Conservation (phyloP, 306 rosid species). For the Prinsepia uniflora region DNA sequence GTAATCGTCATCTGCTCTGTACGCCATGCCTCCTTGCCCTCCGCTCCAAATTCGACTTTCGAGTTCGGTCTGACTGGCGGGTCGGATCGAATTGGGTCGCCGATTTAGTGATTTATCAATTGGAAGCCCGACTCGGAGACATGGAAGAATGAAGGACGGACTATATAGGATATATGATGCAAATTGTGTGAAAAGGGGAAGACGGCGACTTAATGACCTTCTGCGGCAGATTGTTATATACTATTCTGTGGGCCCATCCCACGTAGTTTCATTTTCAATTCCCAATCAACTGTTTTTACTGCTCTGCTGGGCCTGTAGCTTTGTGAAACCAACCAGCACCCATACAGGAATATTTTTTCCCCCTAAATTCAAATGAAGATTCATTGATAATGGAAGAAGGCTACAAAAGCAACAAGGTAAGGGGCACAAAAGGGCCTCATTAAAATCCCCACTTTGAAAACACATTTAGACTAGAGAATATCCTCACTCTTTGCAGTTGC, state of each 20-base stretch:
- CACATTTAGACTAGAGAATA: too few relatives aligned
- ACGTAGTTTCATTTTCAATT: neutral
- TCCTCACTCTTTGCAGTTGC: too few relatives aligned
- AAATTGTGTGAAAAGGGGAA: neutral
- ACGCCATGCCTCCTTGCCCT: conserved; percentile 19
- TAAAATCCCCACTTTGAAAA: too few relatives aligned
- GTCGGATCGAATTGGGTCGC: conserved; percentile 13
- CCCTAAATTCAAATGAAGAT: too few relatives aligned
- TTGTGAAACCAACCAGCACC: too few relatives aligned
- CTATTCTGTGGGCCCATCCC: neutral
- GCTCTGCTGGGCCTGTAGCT: neutral
- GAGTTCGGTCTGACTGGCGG: neutral
- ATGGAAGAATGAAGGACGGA: neutral
- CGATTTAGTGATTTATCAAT: neutral
- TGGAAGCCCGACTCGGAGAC: conserved; percentile 8
- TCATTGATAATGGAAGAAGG: too few relatives aligned
- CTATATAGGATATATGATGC: neutral
- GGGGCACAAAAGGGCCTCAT: too few relatives aligned
- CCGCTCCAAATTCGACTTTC: neutral
- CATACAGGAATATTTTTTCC: too few relatives aligned
- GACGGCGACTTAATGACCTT: neutral
- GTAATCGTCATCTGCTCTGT: conserved; percentile 54
- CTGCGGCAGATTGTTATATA: neutral
- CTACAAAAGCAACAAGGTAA: too few relatives aligned
- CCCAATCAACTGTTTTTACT: neutral